Evolutionary conservation across 1,139 yeast species (phyloP).

Genomic region (Wickerhamiella pararugosa): DNA sequence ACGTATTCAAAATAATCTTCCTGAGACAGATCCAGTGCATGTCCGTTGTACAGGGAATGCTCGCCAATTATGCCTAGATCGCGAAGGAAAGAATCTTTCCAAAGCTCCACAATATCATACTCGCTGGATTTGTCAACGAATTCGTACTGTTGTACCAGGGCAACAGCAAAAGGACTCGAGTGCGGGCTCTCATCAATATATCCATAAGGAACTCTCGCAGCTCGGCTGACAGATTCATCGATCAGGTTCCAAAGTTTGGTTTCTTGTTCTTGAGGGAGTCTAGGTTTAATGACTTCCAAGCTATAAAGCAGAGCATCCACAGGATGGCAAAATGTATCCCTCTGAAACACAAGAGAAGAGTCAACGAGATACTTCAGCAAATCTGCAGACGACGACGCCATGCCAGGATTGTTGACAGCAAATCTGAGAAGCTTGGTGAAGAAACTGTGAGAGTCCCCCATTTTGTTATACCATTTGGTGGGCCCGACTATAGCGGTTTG

Average conservation of each 20-base stretch:
- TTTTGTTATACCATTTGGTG: slow-evolving; percentile 50
- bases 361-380: slow-evolving; percentile 29
- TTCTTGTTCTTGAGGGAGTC: neutral
- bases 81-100: slow-evolving; percentile 34
- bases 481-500: slow-evolving; percentile 22
- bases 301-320: slow-evolving; percentile 21
- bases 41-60: slow-evolving; percentile 12
- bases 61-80: slow-evolving; percentile 22
- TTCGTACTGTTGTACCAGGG: slow-evolving; percentile 58
- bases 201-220: slow-evolving; percentile 63
- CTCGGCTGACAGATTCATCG: slow-evolving; percentile 61
- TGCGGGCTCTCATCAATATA: slow-evolving; percentile 49
- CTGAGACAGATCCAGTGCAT: slow-evolving; percentile 4
- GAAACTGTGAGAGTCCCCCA: slow-evolving; percentile 22
- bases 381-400: slow-evolving; percentile 28
- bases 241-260: slow-evolving; percentile 39
- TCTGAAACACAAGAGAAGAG: slow-evolving; percentile 38
- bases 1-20: slow-evolving; percentile 21
- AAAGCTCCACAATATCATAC: slow-evolving; percentile 24
- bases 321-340: slow-evolving; percentile 21
- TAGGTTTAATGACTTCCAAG: slow-evolving; percentile 5
- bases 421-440: slow-evolving; percentile 46
- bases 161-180: slow-evolving; percentile 52
- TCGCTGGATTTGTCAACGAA: slow-evolving; percentile 31
- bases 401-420: slow-evolving; percentile 26